Evolutionary conservation across 1,139 yeast species (phyloP).

Genomic region (Yamadazyma jaroonii): DNA sequence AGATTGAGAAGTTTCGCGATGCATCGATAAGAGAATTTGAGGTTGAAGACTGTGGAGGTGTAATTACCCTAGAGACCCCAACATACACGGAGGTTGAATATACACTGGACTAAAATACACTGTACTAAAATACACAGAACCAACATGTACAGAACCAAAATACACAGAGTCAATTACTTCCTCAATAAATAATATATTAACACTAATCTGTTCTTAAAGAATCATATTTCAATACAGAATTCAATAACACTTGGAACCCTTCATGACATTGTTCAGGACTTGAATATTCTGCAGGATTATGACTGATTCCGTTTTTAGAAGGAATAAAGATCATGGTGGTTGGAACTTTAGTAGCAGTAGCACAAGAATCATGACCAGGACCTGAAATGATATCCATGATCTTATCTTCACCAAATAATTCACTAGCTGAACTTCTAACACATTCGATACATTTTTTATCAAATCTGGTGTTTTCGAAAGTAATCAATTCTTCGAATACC

Average conservation of each 20-base stretch:
- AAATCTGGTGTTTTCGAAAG: conserved; percentile 58
- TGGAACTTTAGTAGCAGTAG: conserved; percentile 54
- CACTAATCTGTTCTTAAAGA: conserved; percentile 9
- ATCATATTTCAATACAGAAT: conserved; percentile 59
- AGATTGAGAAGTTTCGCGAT: neutral
- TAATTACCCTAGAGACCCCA: no score
- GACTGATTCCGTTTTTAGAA: conserved; percentile 66
- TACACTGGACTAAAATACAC: no score
- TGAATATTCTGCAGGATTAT: conserved; percentile 64
- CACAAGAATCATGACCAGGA: conserved; percentile 74
- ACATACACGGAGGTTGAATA: no score
- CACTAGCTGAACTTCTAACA: conserved; percentile 50
- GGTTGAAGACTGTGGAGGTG: no score
- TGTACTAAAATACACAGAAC: no score
- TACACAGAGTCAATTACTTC: no score
- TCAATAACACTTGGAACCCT: conserved; percentile 58
- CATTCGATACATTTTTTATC: conserved; percentile 47
- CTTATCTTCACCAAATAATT: conserved; percentile 42
- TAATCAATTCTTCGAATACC: conserved; percentile 38
- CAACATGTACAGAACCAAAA: no score
- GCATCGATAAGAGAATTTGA: neutral
- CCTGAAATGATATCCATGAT: conserved; percentile 56
- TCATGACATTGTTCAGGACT: conserved; percentile 59
- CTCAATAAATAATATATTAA: no score
- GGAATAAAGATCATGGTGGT: conserved; percentile 78